These are phyloP conservation scores for Lignosus rhinocerotis DNA, from an alignment of 1,284 basidiomycete species.

Conservation along the genomic window DNA sequence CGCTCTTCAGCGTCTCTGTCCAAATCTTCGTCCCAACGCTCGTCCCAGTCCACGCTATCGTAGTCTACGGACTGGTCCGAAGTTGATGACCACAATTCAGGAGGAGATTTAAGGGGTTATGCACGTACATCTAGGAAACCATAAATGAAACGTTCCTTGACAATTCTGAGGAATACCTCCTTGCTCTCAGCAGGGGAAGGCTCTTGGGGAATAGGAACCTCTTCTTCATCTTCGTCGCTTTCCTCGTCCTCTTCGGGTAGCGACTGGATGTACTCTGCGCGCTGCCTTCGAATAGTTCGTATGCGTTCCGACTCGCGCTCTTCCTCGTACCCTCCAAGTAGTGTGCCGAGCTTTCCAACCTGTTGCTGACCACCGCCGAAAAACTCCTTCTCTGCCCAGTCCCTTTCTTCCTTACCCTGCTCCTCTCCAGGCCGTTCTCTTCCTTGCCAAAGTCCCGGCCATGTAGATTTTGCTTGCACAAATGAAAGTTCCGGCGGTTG, in stretches of 20 bases:
- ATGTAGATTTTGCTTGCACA: constrained; percentile 49
- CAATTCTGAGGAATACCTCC: constrained; percentile 53
- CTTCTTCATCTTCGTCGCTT: constrained; percentile 52
- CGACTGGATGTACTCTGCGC: constrained; percentile 46
- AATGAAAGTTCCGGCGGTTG: constrained; percentile 57
- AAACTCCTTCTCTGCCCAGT: constrained; percentile 67
- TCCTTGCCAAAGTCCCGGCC: constrained; percentile 70
- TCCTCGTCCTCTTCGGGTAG: constrained; percentile 67
- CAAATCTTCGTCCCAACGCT: constrained; percentile 60
- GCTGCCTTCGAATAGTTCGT: constrained; percentile 46
- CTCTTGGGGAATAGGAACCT: constrained; percentile 27
- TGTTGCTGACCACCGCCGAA: constrained; percentile 55
- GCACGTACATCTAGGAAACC: constrained; percentile 67
- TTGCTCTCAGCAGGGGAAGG: constrained; percentile 50
- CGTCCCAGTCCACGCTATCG: constrained; percentile 74
- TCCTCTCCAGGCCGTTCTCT: constrained; percentile 44
- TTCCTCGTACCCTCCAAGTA: constrained; percentile 72
- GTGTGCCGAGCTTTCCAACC: constrained; percentile 65
- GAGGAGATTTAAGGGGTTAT: constrained; percentile 1
- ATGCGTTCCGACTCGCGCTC: constrained; percentile 67
- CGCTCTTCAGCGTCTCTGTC: constrained; percentile 66
- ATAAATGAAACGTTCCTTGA: constrained; percentile 74
- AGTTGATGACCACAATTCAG: background rate
- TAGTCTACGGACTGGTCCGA: constrained; percentile 62
- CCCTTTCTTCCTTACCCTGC: constrained; percentile 63